Percentiles rank a stretch among this genome's conserved stretches.
Evolutionary conservation across 2,329 filamentous ascomycete species (phyloP).

Genomic region (Hypoxylon sp.): DNA sequence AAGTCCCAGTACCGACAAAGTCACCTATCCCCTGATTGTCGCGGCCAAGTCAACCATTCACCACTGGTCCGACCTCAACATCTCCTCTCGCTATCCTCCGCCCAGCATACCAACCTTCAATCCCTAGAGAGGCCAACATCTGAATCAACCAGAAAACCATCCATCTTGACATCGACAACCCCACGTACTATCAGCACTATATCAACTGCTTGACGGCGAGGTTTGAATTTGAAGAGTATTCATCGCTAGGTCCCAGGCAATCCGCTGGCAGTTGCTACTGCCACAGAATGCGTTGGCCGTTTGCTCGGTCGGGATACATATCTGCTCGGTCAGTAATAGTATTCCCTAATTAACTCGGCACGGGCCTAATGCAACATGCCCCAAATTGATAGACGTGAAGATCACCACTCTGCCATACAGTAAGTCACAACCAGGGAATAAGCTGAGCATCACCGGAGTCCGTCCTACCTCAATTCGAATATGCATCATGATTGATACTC

Average conservation of each 20-base stretch:
- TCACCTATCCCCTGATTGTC: conserved; percentile 15
- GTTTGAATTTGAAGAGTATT: conserved; percentile 17
- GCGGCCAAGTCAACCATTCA: conserved; percentile 33
- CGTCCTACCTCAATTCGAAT: conserved; percentile 33
- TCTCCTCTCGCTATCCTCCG: conserved; percentile 24
- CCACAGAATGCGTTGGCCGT: conserved; percentile 20
- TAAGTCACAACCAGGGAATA: conserved; percentile 26
- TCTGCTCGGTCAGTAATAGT: conserved; percentile 18
- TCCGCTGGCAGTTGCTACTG: conserved; percentile 17
- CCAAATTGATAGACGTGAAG: conserved; percentile 16
- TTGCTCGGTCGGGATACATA: conserved; percentile 25
- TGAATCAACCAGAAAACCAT: conserved; percentile 12
- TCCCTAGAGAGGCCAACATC: conserved; percentile 3
- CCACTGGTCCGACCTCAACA: conserved; percentile 32
- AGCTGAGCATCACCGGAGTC: conserved; percentile 5
- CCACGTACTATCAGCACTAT: conserved; percentile 15
- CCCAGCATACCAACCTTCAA: conserved; percentile 15
- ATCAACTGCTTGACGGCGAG: conserved; percentile 1
- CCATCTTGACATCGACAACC: conserved; percentile 8
- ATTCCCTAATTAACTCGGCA: conserved; percentile 32
- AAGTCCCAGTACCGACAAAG: conserved; percentile 21
- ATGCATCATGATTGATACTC: conserved; percentile 31
- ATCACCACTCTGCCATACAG: conserved; percentile 19
- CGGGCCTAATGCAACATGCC: conserved; percentile 29
- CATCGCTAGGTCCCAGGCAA: conserved; percentile 9